Evolutionary conservation across 495 filamentous ascomycete species (phyloP).

Genomic region (Penicillium angulare): DNA sequence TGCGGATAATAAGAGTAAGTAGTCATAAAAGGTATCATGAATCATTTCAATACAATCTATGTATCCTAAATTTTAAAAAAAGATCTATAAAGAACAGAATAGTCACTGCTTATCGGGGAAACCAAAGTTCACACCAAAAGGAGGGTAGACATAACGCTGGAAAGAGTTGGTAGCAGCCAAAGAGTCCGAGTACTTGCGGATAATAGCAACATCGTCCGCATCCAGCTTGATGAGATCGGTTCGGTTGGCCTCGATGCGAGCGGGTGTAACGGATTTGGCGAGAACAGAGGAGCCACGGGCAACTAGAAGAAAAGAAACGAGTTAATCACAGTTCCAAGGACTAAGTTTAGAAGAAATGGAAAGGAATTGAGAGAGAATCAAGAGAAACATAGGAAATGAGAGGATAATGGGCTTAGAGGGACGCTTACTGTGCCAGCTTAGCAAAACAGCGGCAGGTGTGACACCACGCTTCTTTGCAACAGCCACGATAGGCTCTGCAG

Average conservation of each 20-base stretch:
- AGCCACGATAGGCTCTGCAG: slow-evolving; percentile 63
- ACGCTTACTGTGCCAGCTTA: slow-evolving; percentile 72
- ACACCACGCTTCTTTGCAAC: slow-evolving; percentile 69
- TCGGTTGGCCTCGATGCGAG: slow-evolving; percentile 71
- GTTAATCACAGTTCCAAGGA: too few species aligned
- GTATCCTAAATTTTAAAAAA: not conserved
- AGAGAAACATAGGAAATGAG: too few species aligned
- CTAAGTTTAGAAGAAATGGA: too few species aligned
- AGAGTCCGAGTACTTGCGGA: slow-evolving; percentile 57
- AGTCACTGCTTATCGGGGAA: slow-evolving; percentile 67
- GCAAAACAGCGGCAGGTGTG: slow-evolving; percentile 58
- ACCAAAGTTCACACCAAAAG: slow-evolving; percentile 74
- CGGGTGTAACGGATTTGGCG: slow-evolving; percentile 74
- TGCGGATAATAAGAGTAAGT: too few species aligned
- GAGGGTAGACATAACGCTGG: slow-evolving; percentile 72
- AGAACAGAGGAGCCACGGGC: slow-evolving; percentile 71
- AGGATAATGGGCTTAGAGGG: not conserved
- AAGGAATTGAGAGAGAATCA: too few species aligned
- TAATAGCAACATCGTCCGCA: slow-evolving; percentile 60
- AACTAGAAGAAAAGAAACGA: slow-evolving; percentile 43
- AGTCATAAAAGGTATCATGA: slow-evolving; percentile 2
- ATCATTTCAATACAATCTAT: slow-evolving; percentile 2
- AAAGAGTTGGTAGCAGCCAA: slow-evolving; percentile 60
- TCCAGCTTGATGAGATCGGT: slow-evolving; percentile 64
- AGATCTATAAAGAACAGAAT: too few species aligned